These are phyloP conservation scores for Lentinula sp. DNA, from an alignment of 768 basidiomycete genomes.

Conservation along the genomic window DNA sequence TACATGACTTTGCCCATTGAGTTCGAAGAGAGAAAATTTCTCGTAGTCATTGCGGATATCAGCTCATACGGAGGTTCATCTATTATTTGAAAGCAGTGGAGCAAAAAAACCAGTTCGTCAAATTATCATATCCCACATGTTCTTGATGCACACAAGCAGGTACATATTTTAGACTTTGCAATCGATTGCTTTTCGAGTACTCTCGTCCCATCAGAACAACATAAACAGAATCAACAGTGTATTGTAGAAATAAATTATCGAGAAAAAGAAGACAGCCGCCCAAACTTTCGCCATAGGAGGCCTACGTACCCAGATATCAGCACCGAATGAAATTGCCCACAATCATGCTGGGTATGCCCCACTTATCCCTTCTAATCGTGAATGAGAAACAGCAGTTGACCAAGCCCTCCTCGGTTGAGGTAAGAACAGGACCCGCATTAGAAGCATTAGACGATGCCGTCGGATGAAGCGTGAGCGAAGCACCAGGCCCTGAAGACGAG, in stretches of 20 bases:
- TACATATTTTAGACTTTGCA: not conserved
- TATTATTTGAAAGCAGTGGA: too few relatives aligned
- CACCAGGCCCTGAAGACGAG: slow-evolving; percentile 2
- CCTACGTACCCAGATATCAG: slow-evolving; percentile 19
- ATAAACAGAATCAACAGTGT: too few relatives aligned
- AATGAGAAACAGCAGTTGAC: slow-evolving; percentile 91
- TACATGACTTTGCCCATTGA: too few relatives aligned
- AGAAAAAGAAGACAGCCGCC: too few relatives aligned
- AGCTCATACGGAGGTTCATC: not conserved
- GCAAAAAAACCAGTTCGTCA: too few relatives aligned
- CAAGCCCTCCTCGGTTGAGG: slow-evolving; percentile 60
- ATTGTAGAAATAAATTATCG: too few relatives aligned
- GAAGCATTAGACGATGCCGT: slow-evolving; percentile 6
- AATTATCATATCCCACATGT: too few relatives aligned
- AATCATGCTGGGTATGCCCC: slow-evolving; percentile 87
- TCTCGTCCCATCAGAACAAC: not conserved
- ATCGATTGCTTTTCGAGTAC: not conserved
- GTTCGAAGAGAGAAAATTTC: too few relatives aligned
- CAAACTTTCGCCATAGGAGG: too few relatives aligned
- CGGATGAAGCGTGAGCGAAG: slow-evolving; percentile 8
- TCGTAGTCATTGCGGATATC: not conserved
- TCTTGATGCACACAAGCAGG: too few relatives aligned
- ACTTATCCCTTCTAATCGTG: slow-evolving; percentile 78
- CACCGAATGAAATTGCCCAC: slow-evolving; percentile 85
- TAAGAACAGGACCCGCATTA: slow-evolving; percentile 3